A percentile compares a stretch with the other conserved stretches of the same genome.
phyloP scores from a whole-genome alignment of 169 alveolate genomes.

The Perkinsus marinus region DNA sequence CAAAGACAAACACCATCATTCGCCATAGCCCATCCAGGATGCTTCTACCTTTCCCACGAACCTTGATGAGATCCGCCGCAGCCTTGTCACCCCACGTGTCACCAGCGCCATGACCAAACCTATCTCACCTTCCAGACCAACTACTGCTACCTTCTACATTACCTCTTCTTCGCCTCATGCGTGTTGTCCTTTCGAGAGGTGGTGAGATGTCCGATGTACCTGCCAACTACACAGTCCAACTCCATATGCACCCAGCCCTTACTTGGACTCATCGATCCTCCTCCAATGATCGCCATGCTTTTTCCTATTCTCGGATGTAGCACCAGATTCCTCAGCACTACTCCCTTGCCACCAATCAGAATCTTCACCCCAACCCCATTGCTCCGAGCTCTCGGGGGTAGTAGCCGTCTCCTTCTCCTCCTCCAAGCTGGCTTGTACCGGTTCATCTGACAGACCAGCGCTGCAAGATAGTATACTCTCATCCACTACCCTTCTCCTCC shows the following conservation, averaged over 20 bases:
- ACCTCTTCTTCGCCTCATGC: background rate
- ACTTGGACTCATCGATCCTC: background rate
- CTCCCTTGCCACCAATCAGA: background rate
- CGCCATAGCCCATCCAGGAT: background rate
- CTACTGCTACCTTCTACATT: too few relatives aligned
- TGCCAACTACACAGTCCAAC: background rate
- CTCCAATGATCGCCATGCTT: background rate
- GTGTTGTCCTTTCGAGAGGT: background rate
- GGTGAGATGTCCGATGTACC: background rate
- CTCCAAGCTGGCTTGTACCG: too few relatives aligned
- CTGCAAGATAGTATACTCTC: background rate
- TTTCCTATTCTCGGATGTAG: background rate
- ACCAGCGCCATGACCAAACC: background rate
- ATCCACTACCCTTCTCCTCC: background rate
- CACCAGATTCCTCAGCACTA: background rate
- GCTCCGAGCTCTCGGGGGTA: background rate
- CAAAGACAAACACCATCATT: background rate
- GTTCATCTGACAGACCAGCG: background rate
- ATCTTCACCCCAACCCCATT: background rate
- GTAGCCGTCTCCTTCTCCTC: background rate
- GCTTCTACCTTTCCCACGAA: background rate
- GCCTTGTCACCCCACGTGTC: constrained; percentile 11
- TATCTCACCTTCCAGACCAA: too few relatives aligned
- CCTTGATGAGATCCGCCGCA: background rate
- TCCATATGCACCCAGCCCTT: background rate